Percentiles rank a stretch among this genome's conserved stretches.
These are phyloP conservation scores for Paraurostyla sp. DNA, from an alignment of 73 alveolate species.

Conservation along the genomic window DNA sequence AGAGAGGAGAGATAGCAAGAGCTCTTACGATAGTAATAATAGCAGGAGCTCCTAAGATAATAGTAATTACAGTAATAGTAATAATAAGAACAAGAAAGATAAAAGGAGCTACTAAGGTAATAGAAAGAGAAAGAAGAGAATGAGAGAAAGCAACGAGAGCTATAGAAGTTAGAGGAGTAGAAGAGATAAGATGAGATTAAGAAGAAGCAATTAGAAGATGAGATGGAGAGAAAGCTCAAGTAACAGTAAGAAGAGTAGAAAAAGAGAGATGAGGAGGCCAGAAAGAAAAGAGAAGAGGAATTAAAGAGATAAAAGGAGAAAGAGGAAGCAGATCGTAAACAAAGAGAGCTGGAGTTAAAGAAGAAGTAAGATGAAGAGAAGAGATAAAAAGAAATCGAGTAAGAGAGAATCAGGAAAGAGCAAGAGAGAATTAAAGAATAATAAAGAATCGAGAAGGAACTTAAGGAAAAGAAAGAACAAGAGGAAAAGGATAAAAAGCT, in stretches of 20 bases:
- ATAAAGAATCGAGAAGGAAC: not conserved
- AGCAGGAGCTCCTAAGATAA: not conserved
- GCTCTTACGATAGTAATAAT: not conserved
- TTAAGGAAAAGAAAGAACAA: too few species aligned
- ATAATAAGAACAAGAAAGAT: constrained; percentile 18
- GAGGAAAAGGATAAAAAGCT: not conserved
- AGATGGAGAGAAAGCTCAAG: not conserved
- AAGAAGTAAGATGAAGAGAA: constrained; percentile 14
- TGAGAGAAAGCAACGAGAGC: not conserved
- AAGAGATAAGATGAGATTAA: not conserved
- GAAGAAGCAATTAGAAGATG: not conserved
- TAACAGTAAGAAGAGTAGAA: not conserved
- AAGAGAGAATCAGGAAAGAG: not conserved
- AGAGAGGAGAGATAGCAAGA: constrained; percentile 2
- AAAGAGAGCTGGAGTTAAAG: constrained; percentile 11
- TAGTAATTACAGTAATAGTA: not conserved
- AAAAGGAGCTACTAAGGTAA: not conserved
- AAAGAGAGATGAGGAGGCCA: not conserved
- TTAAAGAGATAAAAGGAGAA: not conserved
- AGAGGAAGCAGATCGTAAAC: not conserved
- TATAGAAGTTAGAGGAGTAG: not conserved
- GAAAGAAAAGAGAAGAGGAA: not conserved
- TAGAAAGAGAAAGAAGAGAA: not conserved
- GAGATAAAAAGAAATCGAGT: not conserved
- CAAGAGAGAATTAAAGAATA: not conserved